These are phyloP conservation scores for Penicillium sp. DNA, from an alignment of 2,329 filamentous ascomycete species.

Conservation along the genomic window DNA sequence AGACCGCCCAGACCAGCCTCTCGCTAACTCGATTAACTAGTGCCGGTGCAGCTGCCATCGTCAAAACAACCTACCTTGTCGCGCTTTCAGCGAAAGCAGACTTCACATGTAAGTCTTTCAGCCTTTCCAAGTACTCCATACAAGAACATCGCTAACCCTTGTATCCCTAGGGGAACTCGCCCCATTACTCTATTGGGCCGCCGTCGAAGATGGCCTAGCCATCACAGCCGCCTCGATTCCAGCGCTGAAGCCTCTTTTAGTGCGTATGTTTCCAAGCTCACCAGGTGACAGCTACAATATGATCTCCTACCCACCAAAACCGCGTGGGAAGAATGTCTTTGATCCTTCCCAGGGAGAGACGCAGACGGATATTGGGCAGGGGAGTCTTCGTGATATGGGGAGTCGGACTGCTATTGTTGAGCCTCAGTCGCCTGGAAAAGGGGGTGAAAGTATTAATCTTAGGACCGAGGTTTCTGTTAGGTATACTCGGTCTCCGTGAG, in stretches of 20 bases:
- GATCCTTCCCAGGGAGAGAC: slow-evolving; percentile 14
- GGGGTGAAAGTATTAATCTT: slow-evolving; percentile 13
- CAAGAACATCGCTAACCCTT: not conserved
- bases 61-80: slow-evolving; percentile 22
- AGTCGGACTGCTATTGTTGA: slow-evolving; percentile 16
- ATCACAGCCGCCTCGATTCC: slow-evolving; percentile 31
- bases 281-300: slow-evolving; percentile 14
- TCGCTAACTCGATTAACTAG: slow-evolving; percentile 5
- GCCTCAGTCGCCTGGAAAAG: not conserved
- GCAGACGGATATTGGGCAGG: slow-evolving; percentile 11
- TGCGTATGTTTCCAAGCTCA: slow-evolving; percentile 11
- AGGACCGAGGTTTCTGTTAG: slow-evolving; percentile 16
- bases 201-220: slow-evolving; percentile 30
- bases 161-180: slow-evolving; percentile 15
- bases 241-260: slow-evolving; percentile 29
- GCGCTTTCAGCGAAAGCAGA: slow-evolving; percentile 23
- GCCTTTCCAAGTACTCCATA: not conserved
- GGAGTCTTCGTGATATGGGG: not conserved
- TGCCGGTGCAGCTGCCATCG: slow-evolving; percentile 22
- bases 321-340: slow-evolving; percentile 3
- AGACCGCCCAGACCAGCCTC: not conserved
- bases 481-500: slow-evolving; percentile 4
- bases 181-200: slow-evolving; percentile 26
- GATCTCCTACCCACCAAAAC: slow-evolving; percentile 9
- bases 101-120: slow-evolving; percentile 18